Percentiles rank a stretch among this genome's conserved stretches.
These are phyloP conservation scores for Coemansia sp. DNA, from an alignment of 192 early-diverging fungal species.

Conservation along the genomic window DNA sequence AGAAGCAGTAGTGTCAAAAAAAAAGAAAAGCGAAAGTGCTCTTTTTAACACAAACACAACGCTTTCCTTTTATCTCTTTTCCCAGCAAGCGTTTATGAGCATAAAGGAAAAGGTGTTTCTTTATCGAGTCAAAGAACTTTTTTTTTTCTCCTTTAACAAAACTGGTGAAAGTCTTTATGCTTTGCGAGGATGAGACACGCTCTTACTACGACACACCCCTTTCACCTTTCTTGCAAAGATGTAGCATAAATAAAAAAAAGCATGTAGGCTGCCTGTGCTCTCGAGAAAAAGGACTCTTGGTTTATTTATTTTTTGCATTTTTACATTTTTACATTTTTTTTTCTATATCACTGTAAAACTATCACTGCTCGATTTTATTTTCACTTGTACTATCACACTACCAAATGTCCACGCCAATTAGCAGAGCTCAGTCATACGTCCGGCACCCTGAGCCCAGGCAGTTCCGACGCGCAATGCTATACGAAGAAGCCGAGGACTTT, in stretches of 20 bases:
- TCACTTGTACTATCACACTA: background rate
- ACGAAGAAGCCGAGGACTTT: slow-evolving; percentile 30
- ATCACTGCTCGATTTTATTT: background rate
- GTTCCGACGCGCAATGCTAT: slow-evolving; percentile 36
- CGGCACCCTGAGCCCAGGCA: slow-evolving; percentile 1
- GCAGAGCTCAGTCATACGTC: slow-evolving; percentile 1
- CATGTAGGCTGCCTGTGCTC: background rate
- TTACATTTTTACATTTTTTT: background rate
- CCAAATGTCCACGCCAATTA: background rate
- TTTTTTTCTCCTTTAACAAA: background rate
- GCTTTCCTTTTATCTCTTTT: background rate
- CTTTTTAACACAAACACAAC: background rate
- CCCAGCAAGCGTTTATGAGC: background rate
- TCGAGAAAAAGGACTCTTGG: background rate
- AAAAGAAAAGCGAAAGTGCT: background rate
- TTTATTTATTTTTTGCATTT: background rate
- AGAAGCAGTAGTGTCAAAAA: background rate
- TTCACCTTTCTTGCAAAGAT: background rate
- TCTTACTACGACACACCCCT: background rate
- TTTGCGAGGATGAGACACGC: slow-evolving; percentile 6
- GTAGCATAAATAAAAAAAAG: background rate
- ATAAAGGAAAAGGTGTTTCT: background rate
- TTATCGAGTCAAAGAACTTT: background rate
- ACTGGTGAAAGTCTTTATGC: slow-evolving; percentile 4
- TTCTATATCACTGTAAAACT: background rate